Evolutionary conservation across 345 rosid species (phyloP).

Genomic region (Raphanus sativus): DNA sequence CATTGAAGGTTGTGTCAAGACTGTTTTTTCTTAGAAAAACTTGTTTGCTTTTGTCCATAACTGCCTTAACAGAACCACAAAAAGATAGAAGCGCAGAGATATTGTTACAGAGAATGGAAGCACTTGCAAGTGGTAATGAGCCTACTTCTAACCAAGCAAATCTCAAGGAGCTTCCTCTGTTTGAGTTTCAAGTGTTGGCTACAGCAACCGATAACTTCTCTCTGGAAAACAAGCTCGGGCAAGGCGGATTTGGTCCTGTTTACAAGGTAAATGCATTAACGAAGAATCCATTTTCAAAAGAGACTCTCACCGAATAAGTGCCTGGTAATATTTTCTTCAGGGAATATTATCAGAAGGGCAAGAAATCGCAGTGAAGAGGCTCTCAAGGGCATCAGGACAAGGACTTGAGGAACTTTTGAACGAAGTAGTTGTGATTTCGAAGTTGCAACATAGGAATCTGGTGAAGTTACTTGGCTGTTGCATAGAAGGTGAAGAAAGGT

Average conservation of each 20-base stretch:
- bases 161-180: not conserved
- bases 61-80: not conserved
- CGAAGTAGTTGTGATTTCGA: slow-evolving; percentile 56
- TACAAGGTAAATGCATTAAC: slow-evolving; percentile 2
- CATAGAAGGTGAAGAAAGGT: slow-evolving; percentile 52
- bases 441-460: slow-evolving; percentile 64
- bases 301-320: not conserved
- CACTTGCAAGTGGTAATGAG: not conserved
- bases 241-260: not conserved
- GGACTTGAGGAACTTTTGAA: slow-evolving; percentile 59
- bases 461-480: slow-evolving; percentile 66
- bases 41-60: not conserved
- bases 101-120: slow-evolving; percentile 13
- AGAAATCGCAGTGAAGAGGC: slow-evolving; percentile 62
- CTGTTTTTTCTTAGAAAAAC: not conserved
- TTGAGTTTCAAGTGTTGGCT: not conserved
- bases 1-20: not conserved
- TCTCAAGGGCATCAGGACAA: slow-evolving; percentile 56
- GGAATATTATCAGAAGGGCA: slow-evolving; percentile 47
- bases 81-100: slow-evolving; percentile 27
- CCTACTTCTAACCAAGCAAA: not conserved
- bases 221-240: not conserved
- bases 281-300: slow-evolving; percentile 24
- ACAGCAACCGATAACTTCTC: not conserved
- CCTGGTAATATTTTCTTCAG: slow-evolving; percentile 26